Base-by-base conservation (phyloP, 805 yeast species). In the Zygosaccharomyces gambellarensis region DNA sequence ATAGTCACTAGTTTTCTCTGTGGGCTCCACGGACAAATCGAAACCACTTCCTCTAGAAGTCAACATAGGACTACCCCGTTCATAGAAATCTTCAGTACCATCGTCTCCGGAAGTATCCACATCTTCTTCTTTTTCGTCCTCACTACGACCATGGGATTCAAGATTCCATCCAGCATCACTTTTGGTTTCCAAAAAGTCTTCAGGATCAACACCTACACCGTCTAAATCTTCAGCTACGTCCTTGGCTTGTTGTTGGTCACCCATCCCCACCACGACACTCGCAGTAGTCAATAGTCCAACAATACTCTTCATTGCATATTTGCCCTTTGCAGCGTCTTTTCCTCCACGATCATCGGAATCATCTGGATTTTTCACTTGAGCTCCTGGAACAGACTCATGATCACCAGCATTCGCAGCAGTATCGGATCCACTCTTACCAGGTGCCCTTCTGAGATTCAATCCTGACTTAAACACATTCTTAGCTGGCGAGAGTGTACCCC, bases 231-330 rank as follows among this genome's bases (percentile, higher is more conserved):
- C 57, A 21, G 49, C 57, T 23, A 58, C 38, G 8, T 53, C 55
- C 21, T 53, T 47, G 4, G 55, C 54, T 21, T 56, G 58, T 22
- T 62, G 62, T 8, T 53, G 54, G 45, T 62, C 61, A 42, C 63
- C 56, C 63, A 63, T 54, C 42, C 70, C 61, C 43, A 79, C 74
- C 58, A 75, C 78, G 50, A 78, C 73, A 53, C 81, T 77, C 0
- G 85, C 82, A 0, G 84, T 75, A 0, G 85, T 79, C 48, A 81
- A 67, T 45, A 79, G 59, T 0, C 80, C 77, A 2, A 78, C 81
- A 55, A 81, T 73, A 39, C 81, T 77, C 55, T 72, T 73, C 14
- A 81, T 77, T 64, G 76, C 74, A 39, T 71, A 74, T 11, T 71
- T 70, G 1, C 74, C 69, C 25, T 59, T 61, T 2, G 71, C 74